Percentiles rank a stretch among this genome's conserved stretches.
Conservation (phyloP, 2,329 filamentous ascomycete genomes). For the Colletotrichum sp. region DNA sequence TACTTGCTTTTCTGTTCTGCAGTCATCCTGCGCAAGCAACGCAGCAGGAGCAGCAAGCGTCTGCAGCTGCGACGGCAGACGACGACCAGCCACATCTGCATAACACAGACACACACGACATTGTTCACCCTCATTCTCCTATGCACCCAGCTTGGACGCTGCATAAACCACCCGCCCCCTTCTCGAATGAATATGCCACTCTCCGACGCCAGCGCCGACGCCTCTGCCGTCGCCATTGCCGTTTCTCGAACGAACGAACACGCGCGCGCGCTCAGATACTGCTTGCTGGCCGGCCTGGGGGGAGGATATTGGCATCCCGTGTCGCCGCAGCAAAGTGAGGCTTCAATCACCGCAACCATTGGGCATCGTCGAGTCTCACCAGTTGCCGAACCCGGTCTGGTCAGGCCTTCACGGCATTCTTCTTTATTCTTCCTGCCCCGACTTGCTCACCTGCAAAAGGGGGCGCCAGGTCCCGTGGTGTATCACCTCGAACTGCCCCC, state of each 20-base stretch:
- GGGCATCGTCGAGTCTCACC: slow-evolving; percentile 19
- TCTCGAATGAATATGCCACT: background rate
- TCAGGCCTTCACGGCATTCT: background rate
- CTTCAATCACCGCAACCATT: slow-evolving; percentile 7
- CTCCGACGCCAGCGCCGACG: background rate
- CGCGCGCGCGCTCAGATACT: background rate
- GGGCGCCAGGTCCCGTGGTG: background rate
- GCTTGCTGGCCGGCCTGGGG: background rate
- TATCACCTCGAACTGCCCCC: background rate
- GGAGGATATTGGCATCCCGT: background rate
- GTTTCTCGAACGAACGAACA: background rate
- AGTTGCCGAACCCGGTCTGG: slow-evolving; percentile 3
- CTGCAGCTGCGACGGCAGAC: background rate
- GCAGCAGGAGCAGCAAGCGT: background rate
- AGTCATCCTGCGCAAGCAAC: background rate
- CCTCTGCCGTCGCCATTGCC: background rate
- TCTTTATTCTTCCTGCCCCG: background rate
- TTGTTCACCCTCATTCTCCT: background rate
- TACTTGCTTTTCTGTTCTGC: background rate
- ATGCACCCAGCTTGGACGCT: background rate
- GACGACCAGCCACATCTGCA: background rate
- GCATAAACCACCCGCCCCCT: background rate
- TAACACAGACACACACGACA: background rate
- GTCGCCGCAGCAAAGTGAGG: slow-evolving; percentile 10
- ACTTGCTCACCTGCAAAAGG: background rate